Conservation (phyloP, 2,329 filamentous ascomycete species). For the Aspergillus brunneoviolaceus region DNA sequence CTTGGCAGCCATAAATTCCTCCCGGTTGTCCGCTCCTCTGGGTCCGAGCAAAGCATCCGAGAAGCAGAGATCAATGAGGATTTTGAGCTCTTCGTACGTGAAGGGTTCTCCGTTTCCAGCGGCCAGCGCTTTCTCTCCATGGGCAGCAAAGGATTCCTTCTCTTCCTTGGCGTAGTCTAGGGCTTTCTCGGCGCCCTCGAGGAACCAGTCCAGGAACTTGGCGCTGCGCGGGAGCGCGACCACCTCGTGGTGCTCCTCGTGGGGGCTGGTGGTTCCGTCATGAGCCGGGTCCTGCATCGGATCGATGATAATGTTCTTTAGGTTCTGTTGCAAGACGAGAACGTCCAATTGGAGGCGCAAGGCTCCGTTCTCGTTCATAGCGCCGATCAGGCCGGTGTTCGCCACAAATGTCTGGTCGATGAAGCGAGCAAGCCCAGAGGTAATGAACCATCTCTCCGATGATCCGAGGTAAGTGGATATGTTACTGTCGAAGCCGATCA, state of each 20-base stretch:
- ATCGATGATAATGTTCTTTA: conserved; percentile 77
- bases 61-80: conserved; percentile 48
- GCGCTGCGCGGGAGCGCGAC: conserved; percentile 45
- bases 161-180: conserved; percentile 47
- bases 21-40: conserved; percentile 41
- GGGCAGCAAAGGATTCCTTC: conserved; percentile 40
- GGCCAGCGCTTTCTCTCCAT: conserved; percentile 35
- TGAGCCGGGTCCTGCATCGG: conserved; percentile 18
- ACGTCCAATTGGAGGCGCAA: conserved; percentile 92
- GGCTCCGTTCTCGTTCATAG: conserved; percentile 81
- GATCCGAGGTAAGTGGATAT: conserved; percentile 70
- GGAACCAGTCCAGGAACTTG: conserved; percentile 50
- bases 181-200: conserved; percentile 47
- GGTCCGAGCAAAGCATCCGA: conserved; percentile 46
- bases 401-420: conserved; percentile 77
- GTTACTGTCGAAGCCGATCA: conserved; percentile 86
- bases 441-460: conserved; percentile 72
- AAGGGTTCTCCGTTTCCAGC: conserved; percentile 45
- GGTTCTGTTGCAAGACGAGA: conserved; percentile 90
- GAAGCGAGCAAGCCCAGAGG: conserved; percentile 71
- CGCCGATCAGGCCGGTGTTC: conserved; percentile 67
- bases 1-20: conserved; percentile 48
- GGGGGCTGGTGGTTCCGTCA: conserved; percentile 2
- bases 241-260: conserved; percentile 29
- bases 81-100: conserved; percentile 47